Evolutionary conservation across 139 green algal species (phyloP).

Genomic region (Mesotaenium endlicherianum): DNA sequence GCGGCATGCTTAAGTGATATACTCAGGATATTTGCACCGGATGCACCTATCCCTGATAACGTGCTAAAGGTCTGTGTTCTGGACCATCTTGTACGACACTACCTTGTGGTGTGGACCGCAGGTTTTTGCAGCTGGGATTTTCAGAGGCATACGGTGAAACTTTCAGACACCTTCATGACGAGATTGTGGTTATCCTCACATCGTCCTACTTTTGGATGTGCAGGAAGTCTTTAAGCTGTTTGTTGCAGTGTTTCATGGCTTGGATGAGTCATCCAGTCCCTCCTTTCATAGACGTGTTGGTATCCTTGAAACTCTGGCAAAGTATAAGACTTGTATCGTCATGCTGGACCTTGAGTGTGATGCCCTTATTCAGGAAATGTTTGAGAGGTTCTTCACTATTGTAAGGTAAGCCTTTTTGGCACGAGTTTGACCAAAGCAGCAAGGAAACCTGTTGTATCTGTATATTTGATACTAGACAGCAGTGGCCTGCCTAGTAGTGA

Average conservation of each 20-base stretch:
- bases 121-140: background rate
- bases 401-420: constrained; percentile 42
- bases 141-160: background rate
- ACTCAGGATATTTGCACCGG: constrained; percentile 44
- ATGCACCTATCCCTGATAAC: constrained; percentile 37
- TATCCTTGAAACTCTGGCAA: constrained; percentile 48
- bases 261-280: background rate
- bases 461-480: too few relatives aligned
- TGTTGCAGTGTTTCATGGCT: constrained; percentile 24
- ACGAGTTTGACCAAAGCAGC: too few relatives aligned
- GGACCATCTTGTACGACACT: background rate
- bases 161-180: constrained; percentile 1
- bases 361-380: constrained; percentile 34
- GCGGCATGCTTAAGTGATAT: constrained; percentile 40
- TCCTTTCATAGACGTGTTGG: constrained; percentile 22
- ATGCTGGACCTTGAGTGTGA: constrained; percentile 51
- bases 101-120: background rate
- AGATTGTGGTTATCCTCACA: background rate
- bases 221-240: constrained; percentile 53
- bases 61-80: constrained; percentile 40
- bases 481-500: background rate
- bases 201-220: constrained; percentile 6
- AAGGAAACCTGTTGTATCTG: too few relatives aligned
- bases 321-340: constrained; percentile 38
- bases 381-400: constrained; percentile 31